These are phyloP conservation scores for Intubia oerlemansii DNA, from an alignment of 2,329 filamentous ascomycete species.

Conservation along the genomic window DNA sequence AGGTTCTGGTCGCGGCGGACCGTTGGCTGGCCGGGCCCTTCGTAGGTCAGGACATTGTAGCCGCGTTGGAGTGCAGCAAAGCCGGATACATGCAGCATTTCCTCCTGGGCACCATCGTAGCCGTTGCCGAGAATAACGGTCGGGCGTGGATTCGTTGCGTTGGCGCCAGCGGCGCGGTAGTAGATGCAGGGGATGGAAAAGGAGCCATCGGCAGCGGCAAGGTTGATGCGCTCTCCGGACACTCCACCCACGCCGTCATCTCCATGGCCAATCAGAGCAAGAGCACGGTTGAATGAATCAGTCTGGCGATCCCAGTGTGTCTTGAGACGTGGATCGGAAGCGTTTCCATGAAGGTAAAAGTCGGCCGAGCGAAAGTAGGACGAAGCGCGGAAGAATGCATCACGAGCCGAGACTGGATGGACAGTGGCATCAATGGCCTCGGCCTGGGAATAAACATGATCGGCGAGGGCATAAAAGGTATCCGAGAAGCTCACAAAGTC, in stretches of 20 bases:
- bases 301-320: constrained; percentile 13
- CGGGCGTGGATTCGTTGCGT: constrained; percentile 10
- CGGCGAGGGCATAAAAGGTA: no score
- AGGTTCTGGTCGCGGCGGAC: constrained; percentile 18
- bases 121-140: constrained; percentile 21
- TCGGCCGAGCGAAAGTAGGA: constrained; percentile 17
- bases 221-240: constrained; percentile 13
- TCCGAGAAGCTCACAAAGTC: constrained; percentile 11
- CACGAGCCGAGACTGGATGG: constrained; percentile 11
- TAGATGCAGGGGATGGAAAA: constrained; percentile 17
- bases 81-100: no score
- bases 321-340: constrained; percentile 14
- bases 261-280: constrained; percentile 12
- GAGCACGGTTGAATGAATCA: constrained; percentile 12
- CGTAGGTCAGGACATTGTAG: constrained; percentile 22
- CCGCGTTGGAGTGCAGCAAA: constrained; percentile 19
- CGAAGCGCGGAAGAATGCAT: constrained; percentile 14
- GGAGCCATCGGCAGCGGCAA: no score
- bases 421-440: constrained; percentile 6
- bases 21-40: constrained; percentile 22
- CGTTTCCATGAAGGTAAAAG: constrained; percentile 17
- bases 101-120: constrained; percentile 22
- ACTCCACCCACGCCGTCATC: no score
- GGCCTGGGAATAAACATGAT: constrained; percentile 8
- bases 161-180: constrained; percentile 9